Evolutionary conservation across 352 stramenopile species (phyloP), one percentile per base, ranked within the genome.

Genomic region (Phytophthora melonis): DNA sequence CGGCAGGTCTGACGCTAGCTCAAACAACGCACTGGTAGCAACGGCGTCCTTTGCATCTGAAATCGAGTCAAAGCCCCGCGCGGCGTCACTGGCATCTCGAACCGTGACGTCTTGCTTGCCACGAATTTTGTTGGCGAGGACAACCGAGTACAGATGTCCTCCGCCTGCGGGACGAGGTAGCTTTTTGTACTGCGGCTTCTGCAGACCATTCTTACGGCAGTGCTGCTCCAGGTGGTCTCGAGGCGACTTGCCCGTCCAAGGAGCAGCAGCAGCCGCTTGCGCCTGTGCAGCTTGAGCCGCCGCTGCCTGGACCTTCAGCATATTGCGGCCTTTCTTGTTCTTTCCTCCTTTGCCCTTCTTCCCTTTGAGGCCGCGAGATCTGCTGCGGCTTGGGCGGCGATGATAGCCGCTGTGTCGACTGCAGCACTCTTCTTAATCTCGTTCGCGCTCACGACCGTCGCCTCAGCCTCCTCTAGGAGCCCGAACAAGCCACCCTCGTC

Each of bases 161-260:
- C 72, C 71, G 4, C 55, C 58, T 72, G 59, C 49, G 2, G 43
- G 30, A 62, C 47, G 74, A 65, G 13, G 61, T 47, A 74, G 73
- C 75, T 84, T 84, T 63, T 90, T 92, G 78, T 90, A 98, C 57
- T 92, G 85, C 1, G 95, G 93, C 45, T 81, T 83, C 1, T 84
- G 81, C 62, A 94, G 68, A 49, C 96, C 95, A 68, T 92, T 75
- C 68, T 98, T 98, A 49, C 86, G 87, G 75, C 92, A 98, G 36
- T 90, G 81, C 55, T 98, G 90, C 30, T 98, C 79, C 36, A 99
- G 76, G 34, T 96, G 86, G 59, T 97, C 86, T 34, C 95, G 82
- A 3, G 96, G 95, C 3, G 91, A 97, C 53, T 93, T 95, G 45
- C 87, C 87, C 0, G 85, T 94, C 87, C 87, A 94, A 2, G 75